These are phyloP conservation scores for Kwoniella bestiolae DNA, from an alignment of 768 basidiomycete species.

Conservation along the genomic window DNA sequence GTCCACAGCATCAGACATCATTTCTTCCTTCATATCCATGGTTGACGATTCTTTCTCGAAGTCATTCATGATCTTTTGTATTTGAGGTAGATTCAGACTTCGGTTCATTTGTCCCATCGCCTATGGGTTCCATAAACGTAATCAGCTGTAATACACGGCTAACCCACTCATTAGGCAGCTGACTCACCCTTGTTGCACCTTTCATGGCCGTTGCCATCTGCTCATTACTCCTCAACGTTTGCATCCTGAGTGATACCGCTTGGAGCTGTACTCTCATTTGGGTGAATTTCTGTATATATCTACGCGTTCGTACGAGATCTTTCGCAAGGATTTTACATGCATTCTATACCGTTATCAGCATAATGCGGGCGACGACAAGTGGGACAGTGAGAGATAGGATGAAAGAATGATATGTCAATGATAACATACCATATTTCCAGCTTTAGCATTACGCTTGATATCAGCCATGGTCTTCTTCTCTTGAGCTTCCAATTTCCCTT, in stretches of 20 bases:
- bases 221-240: slow-evolving; percentile 93
- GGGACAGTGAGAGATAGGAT: too few species aligned
- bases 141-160: background rate
- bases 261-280: slow-evolving; percentile 99
- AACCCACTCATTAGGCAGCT: background rate
- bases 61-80: slow-evolving; percentile 95
- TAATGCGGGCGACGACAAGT: background rate
- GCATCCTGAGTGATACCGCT: slow-evolving; percentile 91
- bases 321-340: slow-evolving; percentile 99
- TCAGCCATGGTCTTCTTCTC: slow-evolving; percentile 96
- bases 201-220: slow-evolving; percentile 99
- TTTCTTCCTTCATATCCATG: slow-evolving; percentile 99
- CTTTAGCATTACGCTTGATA: slow-evolving; percentile 95
- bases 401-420: too few species aligned
- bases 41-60: slow-evolving; percentile 96
- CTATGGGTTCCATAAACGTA: slow-evolving; percentile 59
- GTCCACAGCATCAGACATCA: slow-evolving; percentile 99
- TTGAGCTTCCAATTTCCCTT: slow-evolving; percentile 81
- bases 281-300: slow-evolving; percentile 97
- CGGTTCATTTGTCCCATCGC: slow-evolving; percentile 99
- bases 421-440: slow-evolving; percentile 80
- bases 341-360: slow-evolving; percentile 65
- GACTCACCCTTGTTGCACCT: slow-evolving; percentile 86
- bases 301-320: slow-evolving; percentile 92
- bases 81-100: slow-evolving; percentile 87